phyloP scores from a whole-genome alignment of 768 basidiomycete genomes.

The Leccinum uliginosum region DNA sequence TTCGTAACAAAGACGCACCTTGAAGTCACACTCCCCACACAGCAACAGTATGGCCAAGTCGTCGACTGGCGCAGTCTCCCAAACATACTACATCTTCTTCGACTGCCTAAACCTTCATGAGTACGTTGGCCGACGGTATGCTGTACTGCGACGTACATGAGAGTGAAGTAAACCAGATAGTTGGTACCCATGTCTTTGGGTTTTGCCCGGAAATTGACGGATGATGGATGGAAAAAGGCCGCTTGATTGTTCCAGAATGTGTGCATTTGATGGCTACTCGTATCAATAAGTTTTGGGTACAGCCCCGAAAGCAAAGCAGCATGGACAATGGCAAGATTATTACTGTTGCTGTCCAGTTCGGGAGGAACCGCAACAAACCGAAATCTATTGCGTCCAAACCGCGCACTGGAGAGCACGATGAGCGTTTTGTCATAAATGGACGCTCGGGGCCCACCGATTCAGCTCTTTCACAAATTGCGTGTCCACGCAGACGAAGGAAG shows the following conservation, averaged over 20 bases:
- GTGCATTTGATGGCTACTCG: conserved; percentile 53
- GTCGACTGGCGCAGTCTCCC: conserved; percentile 90
- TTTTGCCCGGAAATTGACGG: conserved; percentile 77
- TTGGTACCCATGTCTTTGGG: conserved; percentile 68
- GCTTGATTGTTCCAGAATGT: conserved; percentile 81
- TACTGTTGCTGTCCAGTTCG: conserved; percentile 65
- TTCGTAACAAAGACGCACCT: conserved; percentile 41
- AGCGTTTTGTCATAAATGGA: not conserved
- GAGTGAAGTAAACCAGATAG: conserved; percentile 79
- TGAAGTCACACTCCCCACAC: conserved; percentile 89
- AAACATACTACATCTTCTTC: conserved; percentile 85
- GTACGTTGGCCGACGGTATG: not conserved
- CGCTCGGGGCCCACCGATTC: conserved; percentile 42
- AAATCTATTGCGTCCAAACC: conserved; percentile 68
- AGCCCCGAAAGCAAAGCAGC: conserved; percentile 83
- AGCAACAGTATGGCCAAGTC: conserved; percentile 76
- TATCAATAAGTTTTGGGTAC: conserved; percentile 80
- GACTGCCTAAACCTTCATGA: conserved; percentile 64
- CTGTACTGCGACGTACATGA: conserved; percentile 54
- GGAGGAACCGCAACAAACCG: conserved; percentile 75
- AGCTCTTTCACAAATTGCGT: conserved; percentile 63
- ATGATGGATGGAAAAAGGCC: conserved; percentile 84
- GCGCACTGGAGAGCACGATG: conserved; percentile 45
- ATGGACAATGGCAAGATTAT: conserved; percentile 62
- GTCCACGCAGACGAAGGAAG: conserved; percentile 74